A percentile compares a stretch with the other conserved stretches of the same genome.
Conservation (phyloP, 306 rosid genomes). For the Casuarina glauca region DNA sequence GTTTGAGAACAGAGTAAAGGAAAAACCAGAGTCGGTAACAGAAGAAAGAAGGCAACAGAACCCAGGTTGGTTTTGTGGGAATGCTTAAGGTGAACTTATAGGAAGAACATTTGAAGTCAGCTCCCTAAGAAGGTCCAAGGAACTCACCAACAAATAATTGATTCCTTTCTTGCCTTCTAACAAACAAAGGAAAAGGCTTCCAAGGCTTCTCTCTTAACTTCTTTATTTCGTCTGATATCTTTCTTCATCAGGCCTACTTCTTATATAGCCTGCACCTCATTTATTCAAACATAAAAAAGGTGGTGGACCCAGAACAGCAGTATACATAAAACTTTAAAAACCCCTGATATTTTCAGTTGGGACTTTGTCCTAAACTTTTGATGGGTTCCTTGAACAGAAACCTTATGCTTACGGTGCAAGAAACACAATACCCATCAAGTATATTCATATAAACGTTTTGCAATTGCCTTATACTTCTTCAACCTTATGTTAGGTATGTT, state of each 20-base stretch:
- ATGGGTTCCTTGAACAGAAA: neutral
- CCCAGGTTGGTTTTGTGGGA: constrained; percentile 16
- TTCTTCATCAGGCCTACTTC: constrained; percentile 35
- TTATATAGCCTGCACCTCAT: constrained; percentile 48
- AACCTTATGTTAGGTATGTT: neutral
- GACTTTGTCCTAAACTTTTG: neutral
- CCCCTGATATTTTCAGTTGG: constrained; percentile 5
- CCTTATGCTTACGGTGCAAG: constrained; percentile 16
- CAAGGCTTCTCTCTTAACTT: constrained; percentile 34
- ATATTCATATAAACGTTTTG: neutral
- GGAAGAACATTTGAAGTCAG: constrained; percentile 29
- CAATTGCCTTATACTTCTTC: neutral
- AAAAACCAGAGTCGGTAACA: constrained; percentile 7
- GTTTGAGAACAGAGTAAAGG: constrained; percentile 10
- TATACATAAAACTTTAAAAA: constrained; percentile 21
- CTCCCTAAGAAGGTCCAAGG: constrained; percentile 46
- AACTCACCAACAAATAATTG: constrained; percentile 42
- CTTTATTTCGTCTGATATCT: constrained; percentile 37
- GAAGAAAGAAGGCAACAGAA: constrained; percentile 19
- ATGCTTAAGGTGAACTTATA: constrained; percentile 25
- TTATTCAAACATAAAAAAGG: constrained; percentile 47
- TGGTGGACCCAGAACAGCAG: constrained; percentile 38
- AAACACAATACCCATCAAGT: neutral
- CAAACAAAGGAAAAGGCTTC: constrained; percentile 29
- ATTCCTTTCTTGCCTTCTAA: constrained; percentile 60